Conservation (phyloP, 2,329 filamentous ascomycete species). For the Annulohypoxylon truncatum region DNA sequence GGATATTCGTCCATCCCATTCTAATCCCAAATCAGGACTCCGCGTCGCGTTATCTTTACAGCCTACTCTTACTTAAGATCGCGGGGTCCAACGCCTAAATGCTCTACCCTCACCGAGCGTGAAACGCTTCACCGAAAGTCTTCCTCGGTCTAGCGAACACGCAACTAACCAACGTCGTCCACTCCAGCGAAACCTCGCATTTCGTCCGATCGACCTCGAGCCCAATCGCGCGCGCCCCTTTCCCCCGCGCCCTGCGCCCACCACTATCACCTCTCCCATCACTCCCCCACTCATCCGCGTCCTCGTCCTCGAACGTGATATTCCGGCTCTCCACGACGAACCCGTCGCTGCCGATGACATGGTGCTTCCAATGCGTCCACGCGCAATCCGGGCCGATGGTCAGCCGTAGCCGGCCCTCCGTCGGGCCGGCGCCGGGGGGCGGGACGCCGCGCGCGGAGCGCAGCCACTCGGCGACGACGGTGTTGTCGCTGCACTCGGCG, state of each 20-base stretch:
- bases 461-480: slow-evolving; percentile 31
- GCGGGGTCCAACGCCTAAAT: neutral
- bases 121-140: slow-evolving; percentile 10
- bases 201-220: slow-evolving; percentile 28
- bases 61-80: neutral
- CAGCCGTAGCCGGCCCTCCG: slow-evolving; percentile 20
- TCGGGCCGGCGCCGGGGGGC: slow-evolving; percentile 15
- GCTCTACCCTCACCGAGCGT: neutral
- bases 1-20: neutral
- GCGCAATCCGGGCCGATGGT: slow-evolving; percentile 23
- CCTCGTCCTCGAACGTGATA: slow-evolving; percentile 22
- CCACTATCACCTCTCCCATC: neutral
- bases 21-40: neutral
- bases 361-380: slow-evolving; percentile 33
- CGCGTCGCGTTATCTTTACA: neutral
- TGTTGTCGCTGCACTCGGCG: slow-evolving; percentile 27
- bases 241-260: neutral
- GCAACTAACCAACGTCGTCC: slow-evolving; percentile 23
- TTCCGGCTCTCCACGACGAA: slow-evolving; percentile 24
- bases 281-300: neutral
- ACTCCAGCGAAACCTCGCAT: slow-evolving; percentile 30
- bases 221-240: slow-evolving; percentile 16
- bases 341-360: slow-evolving; percentile 29
- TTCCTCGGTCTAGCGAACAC: slow-evolving; percentile 23
- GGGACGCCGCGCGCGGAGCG: slow-evolving; percentile 26